These are phyloP conservation scores for Rhizopogon vulgaris DNA, from an alignment of 768 basidiomycete species.

Conservation along the genomic window DNA sequence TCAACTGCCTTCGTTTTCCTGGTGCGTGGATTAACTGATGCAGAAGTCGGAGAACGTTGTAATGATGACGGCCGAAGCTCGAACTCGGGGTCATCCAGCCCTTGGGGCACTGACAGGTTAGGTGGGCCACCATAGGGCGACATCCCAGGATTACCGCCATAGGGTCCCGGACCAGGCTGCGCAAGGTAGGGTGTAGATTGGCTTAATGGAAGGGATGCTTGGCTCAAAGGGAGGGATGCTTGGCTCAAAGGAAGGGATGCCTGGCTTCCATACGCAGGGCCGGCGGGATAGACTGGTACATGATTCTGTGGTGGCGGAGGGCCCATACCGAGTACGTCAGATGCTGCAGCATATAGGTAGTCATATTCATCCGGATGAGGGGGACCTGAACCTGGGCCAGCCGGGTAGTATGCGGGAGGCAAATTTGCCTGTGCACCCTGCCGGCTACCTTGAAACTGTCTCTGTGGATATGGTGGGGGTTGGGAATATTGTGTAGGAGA, in stretches of 20 bases:
- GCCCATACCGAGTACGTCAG: conserved; percentile 74
- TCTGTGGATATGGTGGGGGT: conserved; percentile 15
- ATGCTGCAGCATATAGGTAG: conserved; percentile 67
- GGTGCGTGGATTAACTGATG: conserved; percentile 51
- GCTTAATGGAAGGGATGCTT: conserved; percentile 18
- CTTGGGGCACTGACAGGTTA: conserved; percentile 23
- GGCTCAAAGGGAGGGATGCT: conserved; percentile 18
- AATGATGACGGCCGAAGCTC: conserved; percentile 49
- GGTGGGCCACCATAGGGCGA: conserved; percentile 11
- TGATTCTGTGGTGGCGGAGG: conserved; percentile 36
- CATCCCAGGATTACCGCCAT: conserved; percentile 13
- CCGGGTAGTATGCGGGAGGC: conserved; percentile 13
- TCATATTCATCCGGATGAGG: conserved; percentile 41
- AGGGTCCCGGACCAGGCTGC: conserved; percentile 18
- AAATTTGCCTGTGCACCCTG: conserved; percentile 21
- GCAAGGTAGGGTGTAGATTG: conserved; percentile 28
- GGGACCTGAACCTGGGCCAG: conserved; percentile 8
- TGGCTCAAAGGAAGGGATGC: conserved; percentile 9
- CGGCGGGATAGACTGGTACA: conserved; percentile 13
- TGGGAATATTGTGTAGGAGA: conserved; percentile 12
- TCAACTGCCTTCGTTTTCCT: conserved; percentile 78
- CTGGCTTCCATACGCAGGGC: conserved; percentile 16
- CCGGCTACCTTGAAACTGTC: conserved; percentile 20
- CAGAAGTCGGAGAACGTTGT: conserved; percentile 51
- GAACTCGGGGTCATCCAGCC: conserved; percentile 40